Evolutionary conservation across 345 rosid species (phyloP).

Genomic region (Hirschfeldia incana): DNA sequence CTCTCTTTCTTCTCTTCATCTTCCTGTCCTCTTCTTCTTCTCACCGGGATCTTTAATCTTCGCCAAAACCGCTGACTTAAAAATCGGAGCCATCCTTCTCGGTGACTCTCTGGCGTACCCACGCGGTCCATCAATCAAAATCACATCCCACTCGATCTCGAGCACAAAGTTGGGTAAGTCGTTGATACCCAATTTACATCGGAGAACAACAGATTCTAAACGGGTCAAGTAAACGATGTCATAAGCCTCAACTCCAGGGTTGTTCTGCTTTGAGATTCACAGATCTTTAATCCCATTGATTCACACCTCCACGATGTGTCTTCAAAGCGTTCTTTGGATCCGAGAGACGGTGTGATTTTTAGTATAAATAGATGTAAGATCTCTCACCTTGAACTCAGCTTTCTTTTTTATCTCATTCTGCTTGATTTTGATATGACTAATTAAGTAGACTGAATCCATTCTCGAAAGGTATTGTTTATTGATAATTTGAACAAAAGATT

Average conservation of each 20-base stretch:
- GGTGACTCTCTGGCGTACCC: conserved; percentile 62
- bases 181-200: conserved; percentile 80
- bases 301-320: too few species aligned
- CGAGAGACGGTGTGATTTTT: too few species aligned
- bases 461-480: too few species aligned
- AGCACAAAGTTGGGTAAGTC: conserved; percentile 84
- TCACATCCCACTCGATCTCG: conserved; percentile 77
- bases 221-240: conserved; percentile 65
- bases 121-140: conserved; percentile 78
- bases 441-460: too few species aligned
- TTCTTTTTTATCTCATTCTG: too few species aligned
- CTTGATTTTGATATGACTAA: too few species aligned
- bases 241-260: conserved; percentile 72
- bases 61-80: conserved; percentile 76
- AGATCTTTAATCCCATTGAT: conserved; percentile 46
- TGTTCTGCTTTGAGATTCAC: conserved; percentile 58
- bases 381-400: too few species aligned
- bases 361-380: too few species aligned
- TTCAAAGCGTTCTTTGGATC: too few species aligned
- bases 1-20: too few species aligned
- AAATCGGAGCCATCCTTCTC: conserved; percentile 86
- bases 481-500: too few species aligned
- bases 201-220: conserved; percentile 68
- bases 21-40: conserved; percentile 21
- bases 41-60: conserved; percentile 48